Evolutionary conservation across 805 yeast genomes (phyloP).

Genomic region (Kluyveromyces aestuarii): DNA sequence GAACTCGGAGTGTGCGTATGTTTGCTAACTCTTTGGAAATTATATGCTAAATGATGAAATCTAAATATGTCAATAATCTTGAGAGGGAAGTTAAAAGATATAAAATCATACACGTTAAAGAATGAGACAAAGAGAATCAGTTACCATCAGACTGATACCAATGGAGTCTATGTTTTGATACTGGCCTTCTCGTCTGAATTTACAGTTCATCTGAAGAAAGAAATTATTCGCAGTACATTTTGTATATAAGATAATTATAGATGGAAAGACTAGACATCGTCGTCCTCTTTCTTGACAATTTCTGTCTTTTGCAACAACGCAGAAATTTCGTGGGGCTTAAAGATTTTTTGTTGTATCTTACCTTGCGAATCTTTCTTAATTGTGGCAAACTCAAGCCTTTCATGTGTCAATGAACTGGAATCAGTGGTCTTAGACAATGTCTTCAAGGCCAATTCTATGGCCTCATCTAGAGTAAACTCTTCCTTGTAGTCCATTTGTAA

Average conservation of each 20-base stretch:
- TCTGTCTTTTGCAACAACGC: conserved; percentile 63
- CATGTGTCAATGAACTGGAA: conserved; percentile 72
- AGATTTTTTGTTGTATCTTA: conserved; percentile 57
- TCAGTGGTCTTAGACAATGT: conserved; percentile 93
- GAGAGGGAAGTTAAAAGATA: too few relatives aligned
- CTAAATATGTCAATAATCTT: too few relatives aligned
- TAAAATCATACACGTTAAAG: too few relatives aligned
- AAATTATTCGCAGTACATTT: too few relatives aligned
- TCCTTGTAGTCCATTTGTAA: conserved; percentile 92
- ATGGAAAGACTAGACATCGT: conserved; percentile 8
- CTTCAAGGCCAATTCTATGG: conserved; percentile 80
- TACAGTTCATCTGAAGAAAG: neutral
- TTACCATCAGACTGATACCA: neutral
- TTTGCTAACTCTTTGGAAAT: neutral
- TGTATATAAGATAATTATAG: neutral
- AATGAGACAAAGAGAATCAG: neutral
- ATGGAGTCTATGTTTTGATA: too few relatives aligned
- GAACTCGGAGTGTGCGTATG: neutral
- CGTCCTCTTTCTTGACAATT: conserved; percentile 49
- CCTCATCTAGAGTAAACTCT: conserved; percentile 62
- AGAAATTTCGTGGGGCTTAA: conserved; percentile 74
- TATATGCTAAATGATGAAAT: neutral
- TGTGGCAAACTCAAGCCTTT: conserved; percentile 90
- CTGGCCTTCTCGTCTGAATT: too few relatives aligned
- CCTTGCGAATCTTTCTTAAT: conserved; percentile 42